Base-by-base conservation (phyloP, 805 yeast genomes). In the Lachancea nothofagi region DNA sequence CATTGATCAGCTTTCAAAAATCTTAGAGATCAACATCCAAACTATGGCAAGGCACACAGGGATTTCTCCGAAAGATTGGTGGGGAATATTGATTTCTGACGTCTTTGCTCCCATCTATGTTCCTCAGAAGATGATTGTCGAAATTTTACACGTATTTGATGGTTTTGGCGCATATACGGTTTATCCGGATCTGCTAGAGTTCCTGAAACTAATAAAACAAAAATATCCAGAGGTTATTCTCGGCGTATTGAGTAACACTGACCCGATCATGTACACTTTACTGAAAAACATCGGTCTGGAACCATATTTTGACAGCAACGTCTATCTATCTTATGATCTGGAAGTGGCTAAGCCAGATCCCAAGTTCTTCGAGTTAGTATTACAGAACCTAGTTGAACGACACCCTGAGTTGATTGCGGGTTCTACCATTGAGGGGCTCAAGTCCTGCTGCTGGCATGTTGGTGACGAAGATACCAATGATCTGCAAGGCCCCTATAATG, bases 401-500 rank as follows among this genome's bases (percentile, higher is more conserved):
- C 38, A 51, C 29, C 54, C 56, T 3, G 42, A 51, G 9, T 31
- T 54, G 4, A n/a, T 45, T 1, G 21, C 33, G 2, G 45, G 38
- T 18, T n/a, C 29, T 2, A 40, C 39, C 9, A 32, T 47, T n/a
- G 45, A 50, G 12, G 48, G 52, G 10, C 41, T 61, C 37, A 43
- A 53, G 22, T 35, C 41, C 7, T 45, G 50, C 9, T 56, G 66
- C 35, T 80, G 83, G 84, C 90, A 82, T 54, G 61, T 80, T 34
- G 90, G 90, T 0, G 89, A 82, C 52, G 77, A 73, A 46, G 55
- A 67, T 26, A 59, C 59, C 6, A 74, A 75, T 36, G 90, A 82
- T 53, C 64, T 73, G 40, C 50, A 63, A 10, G 82, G 78, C 2
- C 67, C 80, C 0, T 55, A 63, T 13, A 55, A 58, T 19, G 69